A percentile compares a stretch with the other conserved stretches of the same genome.
Conservation (phyloP, 2,329 filamentous ascomycete species). For the Ophiobolus disseminans region DNA sequence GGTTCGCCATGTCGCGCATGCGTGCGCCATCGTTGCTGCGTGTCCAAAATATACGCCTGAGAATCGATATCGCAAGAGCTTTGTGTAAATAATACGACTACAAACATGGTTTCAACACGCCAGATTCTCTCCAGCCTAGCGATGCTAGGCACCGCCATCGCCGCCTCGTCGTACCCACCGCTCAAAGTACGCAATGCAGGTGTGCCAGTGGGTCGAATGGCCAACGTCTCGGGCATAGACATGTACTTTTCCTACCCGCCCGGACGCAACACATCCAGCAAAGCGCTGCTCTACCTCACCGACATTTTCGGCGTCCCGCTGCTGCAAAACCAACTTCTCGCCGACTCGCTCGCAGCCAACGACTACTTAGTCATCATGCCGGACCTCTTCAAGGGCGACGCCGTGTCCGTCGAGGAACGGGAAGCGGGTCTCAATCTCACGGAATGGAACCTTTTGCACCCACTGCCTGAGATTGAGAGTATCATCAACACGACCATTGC, state of each 20-base stretch:
- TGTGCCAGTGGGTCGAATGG: constrained; percentile 23
- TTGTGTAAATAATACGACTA: background rate
- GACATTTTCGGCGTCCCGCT: constrained; percentile 46
- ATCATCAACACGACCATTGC: constrained; percentile 61
- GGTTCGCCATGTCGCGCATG: background rate
- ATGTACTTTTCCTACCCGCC: constrained; percentile 31
- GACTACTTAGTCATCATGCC: constrained; percentile 46
- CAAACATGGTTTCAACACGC: background rate
- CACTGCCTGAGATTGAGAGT: constrained; percentile 53
- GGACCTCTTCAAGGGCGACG: constrained; percentile 46
- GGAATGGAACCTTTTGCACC: constrained; percentile 55
- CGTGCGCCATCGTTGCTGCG: background rate
- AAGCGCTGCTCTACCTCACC: constrained; percentile 45
- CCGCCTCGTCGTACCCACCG: constrained; percentile 6
- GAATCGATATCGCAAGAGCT: background rate
- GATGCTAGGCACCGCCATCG: background rate
- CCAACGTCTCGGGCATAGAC: constrained; percentile 32
- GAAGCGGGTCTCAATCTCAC: constrained; percentile 73
- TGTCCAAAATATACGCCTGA: background rate
- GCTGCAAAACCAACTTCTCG: constrained; percentile 43
- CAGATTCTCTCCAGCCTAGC: background rate
- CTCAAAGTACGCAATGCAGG: constrained; percentile 21
- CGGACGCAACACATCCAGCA: constrained; percentile 18
- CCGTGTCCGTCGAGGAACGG: constrained; percentile 36
- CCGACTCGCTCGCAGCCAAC: constrained; percentile 43